Percentiles rank a stretch among this genome's conserved stretches.
phyloP scores from a whole-genome alignment of 2,329 filamentous ascomycete species.

The Metarhizium humberi region DNA sequence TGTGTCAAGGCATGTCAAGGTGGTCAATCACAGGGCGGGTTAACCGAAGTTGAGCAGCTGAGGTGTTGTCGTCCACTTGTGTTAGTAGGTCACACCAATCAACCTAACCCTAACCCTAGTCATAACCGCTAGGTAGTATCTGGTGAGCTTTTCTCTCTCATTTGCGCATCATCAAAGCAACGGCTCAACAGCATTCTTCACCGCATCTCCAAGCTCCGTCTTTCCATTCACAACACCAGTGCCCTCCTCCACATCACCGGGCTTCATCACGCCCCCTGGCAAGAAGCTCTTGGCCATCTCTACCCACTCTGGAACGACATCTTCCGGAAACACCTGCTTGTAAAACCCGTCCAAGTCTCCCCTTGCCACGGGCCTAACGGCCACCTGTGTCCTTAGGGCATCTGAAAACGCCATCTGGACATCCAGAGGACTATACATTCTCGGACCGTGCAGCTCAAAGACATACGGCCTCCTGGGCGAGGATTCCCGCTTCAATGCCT shows the following conservation, averaged over 20 bases:
- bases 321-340: conserved; percentile 12
- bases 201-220: conserved; percentile 11
- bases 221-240: conserved; percentile 13
- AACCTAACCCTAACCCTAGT: too few relatives aligned
- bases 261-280: conserved; percentile 15
- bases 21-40: too few relatives aligned
- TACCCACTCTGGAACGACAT: conserved; percentile 17
- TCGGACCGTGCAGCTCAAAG: conserved; percentile 22
- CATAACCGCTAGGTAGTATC: too few relatives aligned
- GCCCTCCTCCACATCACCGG: conserved; percentile 6
- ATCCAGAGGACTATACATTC: conserved; percentile 18
- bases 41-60: too few relatives aligned
- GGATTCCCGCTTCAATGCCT: conserved; percentile 11
- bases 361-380: conserved; percentile 17
- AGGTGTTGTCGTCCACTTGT: too few relatives aligned
- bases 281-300: conserved; percentile 22
- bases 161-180: neutral
- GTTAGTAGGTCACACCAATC: too few relatives aligned
- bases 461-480: conserved; percentile 16
- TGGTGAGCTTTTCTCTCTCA: neutral
- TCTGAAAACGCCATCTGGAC: conserved; percentile 19
- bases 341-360: conserved; percentile 14
- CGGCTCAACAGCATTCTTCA: conserved; percentile 6
- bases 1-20: too few relatives aligned
- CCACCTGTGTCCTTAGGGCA: conserved; percentile 15